These are phyloP conservation scores for sweet orange (Citrus sinensis) DNA, from an alignment of 345 rosid genomes.

Conservation along the genomic window DVS_A1.0 CM039166.1:20479501-20480000, in stretches of 20 bases:
- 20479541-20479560: not conserved
- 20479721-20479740: not conserved
- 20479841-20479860: no score
- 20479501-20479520: not conserved
- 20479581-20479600: not conserved
- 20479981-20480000: not conserved
- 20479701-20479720: not conserved
- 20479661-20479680: not conserved
- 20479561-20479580: no score
- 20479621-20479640: not conserved
- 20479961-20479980: not conserved
- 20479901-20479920: no score
- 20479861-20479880: no score
- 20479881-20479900: no score
- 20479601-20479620: not conserved
- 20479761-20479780: not conserved
- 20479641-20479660: not conserved
- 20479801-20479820: not conserved
- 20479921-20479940: not conserved
- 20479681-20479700: not conserved
- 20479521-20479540: not conserved
- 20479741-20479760: not conserved
- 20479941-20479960: not conserved
- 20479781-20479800: not conserved
- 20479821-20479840: not conserved